These are phyloP conservation scores for Phaeomoniella chlamydospora DNA, from an alignment of 2,329 filamentous ascomycete species.

Conservation along the genomic window DNA sequence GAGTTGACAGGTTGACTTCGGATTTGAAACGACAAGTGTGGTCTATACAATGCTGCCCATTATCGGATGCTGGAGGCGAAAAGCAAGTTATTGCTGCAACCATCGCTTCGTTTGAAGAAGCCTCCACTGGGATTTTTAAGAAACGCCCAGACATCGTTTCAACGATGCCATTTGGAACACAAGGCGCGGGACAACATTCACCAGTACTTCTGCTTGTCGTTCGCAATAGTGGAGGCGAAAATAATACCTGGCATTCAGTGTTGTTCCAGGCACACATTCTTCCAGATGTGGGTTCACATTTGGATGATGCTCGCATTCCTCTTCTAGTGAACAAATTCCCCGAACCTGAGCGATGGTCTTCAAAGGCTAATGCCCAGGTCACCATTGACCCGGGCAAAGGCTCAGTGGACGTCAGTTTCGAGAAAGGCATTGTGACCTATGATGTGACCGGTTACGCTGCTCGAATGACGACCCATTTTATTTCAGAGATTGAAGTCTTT, in stretches of 20 bases:
- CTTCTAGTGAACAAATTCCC: conserved; percentile 5
- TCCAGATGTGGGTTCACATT: not conserved
- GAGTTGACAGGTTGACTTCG: conserved; percentile 22
- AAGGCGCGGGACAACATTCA: no score
- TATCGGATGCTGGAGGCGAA: not conserved
- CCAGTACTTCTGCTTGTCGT: not conserved
- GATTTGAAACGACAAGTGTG: conserved; percentile 14
- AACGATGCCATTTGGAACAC: not conserved
- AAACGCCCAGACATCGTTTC: conserved; percentile 9
- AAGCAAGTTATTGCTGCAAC: not conserved
- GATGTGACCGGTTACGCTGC: not conserved
- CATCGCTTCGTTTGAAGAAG: conserved; percentile 6
- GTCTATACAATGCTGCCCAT: not conserved
- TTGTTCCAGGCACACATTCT: not conserved
- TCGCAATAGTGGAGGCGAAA: not conserved
- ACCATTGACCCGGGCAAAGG: not conserved
- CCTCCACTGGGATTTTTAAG: conserved; percentile 12
- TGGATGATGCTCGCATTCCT: not conserved
- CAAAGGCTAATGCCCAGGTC: not conserved
- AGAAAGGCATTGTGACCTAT: not conserved
- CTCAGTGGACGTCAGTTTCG: not conserved
- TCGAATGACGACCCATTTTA: not conserved
- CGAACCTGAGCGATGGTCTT: conserved; percentile 2
- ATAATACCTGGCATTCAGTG: not conserved
- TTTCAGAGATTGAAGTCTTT: not conserved